A percentile compares a stretch with the other conserved stretches of the same genome.
These are phyloP conservation scores for Pichia norvegensis DNA, from an alignment of 1,139 yeast genomes.

Conservation along the genomic window DNA sequence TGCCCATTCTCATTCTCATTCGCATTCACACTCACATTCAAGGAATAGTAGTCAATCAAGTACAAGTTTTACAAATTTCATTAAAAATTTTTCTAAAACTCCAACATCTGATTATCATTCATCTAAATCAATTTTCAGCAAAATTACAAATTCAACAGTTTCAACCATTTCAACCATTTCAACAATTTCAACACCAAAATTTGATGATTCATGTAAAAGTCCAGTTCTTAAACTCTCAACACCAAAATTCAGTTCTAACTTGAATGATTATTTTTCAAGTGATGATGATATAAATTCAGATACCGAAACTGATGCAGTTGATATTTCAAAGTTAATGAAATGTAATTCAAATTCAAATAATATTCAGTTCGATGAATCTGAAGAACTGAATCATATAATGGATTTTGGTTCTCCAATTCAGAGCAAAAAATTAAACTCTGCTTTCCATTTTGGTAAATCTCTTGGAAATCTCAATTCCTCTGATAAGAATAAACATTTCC, in stretches of 20 bases:
- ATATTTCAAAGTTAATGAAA: not conserved
- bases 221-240: not conserved
- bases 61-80: constrained; percentile 1
- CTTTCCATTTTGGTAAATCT: constrained; percentile 8
- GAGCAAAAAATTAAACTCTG: constrained; percentile 15
- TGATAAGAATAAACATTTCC: constrained; percentile 13
- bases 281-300: constrained; percentile 8
- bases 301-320: not conserved
- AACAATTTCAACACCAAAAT: not conserved
- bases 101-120: constrained; percentile 5
- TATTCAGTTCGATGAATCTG: not conserved
- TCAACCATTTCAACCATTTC: not conserved
- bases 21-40: constrained; percentile 1
- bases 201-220: not conserved
- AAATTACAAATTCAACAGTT: not conserved
- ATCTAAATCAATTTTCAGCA: constrained; percentile 2
- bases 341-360: not conserved
- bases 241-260: not conserved
- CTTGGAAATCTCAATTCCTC: not conserved
- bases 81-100: constrained; percentile 6
- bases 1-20: not conserved
- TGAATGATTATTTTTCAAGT: constrained; percentile 2
- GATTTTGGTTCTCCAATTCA: constrained; percentile 26
- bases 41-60: constrained; percentile 3
- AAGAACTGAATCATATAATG: not conserved